phyloP scores from a whole-genome alignment of 164 flowering plant genomes.

The Tinospora cordifolia region DNA sequence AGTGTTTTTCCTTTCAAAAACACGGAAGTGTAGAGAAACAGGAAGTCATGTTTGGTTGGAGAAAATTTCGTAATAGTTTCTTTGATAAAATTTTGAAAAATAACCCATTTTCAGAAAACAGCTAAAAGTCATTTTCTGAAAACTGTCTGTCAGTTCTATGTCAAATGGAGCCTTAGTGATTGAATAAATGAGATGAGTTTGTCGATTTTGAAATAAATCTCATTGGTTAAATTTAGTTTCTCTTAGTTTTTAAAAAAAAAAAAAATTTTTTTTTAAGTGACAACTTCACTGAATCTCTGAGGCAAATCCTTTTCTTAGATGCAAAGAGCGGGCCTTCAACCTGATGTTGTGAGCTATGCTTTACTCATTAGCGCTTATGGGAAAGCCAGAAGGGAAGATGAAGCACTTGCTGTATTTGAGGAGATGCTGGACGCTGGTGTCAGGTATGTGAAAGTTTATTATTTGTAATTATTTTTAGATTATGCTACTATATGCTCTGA shows the following conservation, averaged over 20 bases:
- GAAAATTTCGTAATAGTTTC: too few relatives aligned
- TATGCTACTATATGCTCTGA: background rate
- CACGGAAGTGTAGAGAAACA: too few relatives aligned
- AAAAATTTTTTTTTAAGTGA: too few relatives aligned
- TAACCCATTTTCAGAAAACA: too few relatives aligned
- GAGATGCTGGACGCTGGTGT: constrained; percentile 98
- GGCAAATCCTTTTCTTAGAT: constrained; percentile 42
- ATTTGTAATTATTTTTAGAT: background rate
- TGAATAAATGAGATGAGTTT: background rate
- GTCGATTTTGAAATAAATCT: background rate
- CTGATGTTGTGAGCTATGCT: constrained; percentile 95
- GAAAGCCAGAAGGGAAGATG: constrained; percentile 91
- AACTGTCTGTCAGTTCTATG: too few relatives aligned
- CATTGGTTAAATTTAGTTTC: background rate
- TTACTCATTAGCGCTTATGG: constrained; percentile 86
- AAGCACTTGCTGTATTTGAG: constrained; percentile 95
- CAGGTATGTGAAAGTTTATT: constrained; percentile 38
- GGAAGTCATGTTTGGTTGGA: too few relatives aligned
- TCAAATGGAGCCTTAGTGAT: too few relatives aligned
- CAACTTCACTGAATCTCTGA: constrained; percentile 17
- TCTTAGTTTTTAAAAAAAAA: too few relatives aligned
- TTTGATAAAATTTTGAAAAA: too few relatives aligned
- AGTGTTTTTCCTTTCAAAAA: too few relatives aligned
- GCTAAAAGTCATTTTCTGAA: too few relatives aligned
- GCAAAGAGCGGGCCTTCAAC: constrained; percentile 78